Evolutionary conservation across 169 alveolate genomes (phyloP), one percentile per base, ranked within the genome.

Genomic region (Plasmodium gallinaceum): DNA sequence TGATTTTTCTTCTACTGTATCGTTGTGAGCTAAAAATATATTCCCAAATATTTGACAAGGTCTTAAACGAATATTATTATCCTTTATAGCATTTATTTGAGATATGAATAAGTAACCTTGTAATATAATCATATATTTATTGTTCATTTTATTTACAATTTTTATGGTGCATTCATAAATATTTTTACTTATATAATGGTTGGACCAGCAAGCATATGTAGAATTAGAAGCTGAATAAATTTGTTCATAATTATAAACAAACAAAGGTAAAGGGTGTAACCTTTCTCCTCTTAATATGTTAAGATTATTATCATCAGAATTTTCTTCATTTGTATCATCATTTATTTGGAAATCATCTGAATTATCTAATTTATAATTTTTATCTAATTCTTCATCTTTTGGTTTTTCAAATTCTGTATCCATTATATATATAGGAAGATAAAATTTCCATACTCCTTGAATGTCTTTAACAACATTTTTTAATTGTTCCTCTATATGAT

Each of bases 381-480:
- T 72, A 48, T 14, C 43, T 7, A 48, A 48, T 45, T 65, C 76
- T 1, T 18, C 5, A 18, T 54, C 83, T 26, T 80, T 80, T n/a
- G 80, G 61, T n/a, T 24, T 66, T 70, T 71, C 87, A 61, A 69
- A 86, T 51, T 86, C 75, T 9, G 68, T 70, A 46, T 86, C 92
- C 87, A 70, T 69, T 71, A 86, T 54, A 86, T 26, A 70, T 22
- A 71, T 14, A 51, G 92, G 92, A 43, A 86, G 46, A 54, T 70
- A 86, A 46, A 86, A 86, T 54, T 86, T 86, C 92, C 92, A 86
- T 24, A 86, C 92, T 8, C 92, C 92, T 22, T 86, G 92, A 16
- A 86, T 86, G 58, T 86, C 92, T 52, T 86, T 86, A 6, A 62
- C 22, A 32, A 62, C 58, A n/a, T 68, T 42, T 83, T 46, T 61